Percentiles rank a stretch among this genome's conserved stretches.
Conservation (phyloP, 495 filamentous ascomycete genomes). For the Lentithecium fluviatile region DNA sequence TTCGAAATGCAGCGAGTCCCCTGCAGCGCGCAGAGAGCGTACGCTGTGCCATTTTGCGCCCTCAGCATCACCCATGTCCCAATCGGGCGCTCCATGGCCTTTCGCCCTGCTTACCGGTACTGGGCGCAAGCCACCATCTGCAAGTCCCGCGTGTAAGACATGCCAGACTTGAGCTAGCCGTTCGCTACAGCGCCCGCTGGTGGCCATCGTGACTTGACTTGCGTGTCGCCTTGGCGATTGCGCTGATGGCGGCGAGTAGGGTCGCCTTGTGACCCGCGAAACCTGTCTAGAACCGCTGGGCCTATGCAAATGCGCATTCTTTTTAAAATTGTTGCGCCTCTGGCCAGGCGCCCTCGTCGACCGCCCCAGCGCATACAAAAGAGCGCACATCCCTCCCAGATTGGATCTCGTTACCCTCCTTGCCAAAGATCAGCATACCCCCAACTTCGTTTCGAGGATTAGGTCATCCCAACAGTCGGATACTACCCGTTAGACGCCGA, state of each 20-base stretch:
- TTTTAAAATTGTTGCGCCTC: conserved; percentile 15
- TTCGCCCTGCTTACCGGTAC: not conserved
- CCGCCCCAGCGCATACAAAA: conserved; percentile 9
- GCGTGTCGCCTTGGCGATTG: conserved; percentile 22
- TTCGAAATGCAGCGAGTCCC: too few species aligned
- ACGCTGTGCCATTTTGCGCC: not conserved
- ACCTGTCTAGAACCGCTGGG: conserved; percentile 21
- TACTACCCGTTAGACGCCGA: conserved; percentile 24
- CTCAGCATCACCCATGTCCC: not conserved
- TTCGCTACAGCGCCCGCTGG: conserved; percentile 8
- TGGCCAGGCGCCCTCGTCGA: conserved; percentile 9
- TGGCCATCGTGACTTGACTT: conserved; percentile 6
- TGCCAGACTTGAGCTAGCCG: not conserved
- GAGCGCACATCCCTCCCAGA: conserved; percentile 9
- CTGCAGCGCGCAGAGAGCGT: not conserved
- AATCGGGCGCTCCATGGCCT: not conserved
- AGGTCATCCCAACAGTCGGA: conserved; percentile 3
- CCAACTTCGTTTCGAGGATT: not conserved
- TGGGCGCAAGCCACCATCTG: conserved; percentile 3
- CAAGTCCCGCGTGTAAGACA: conserved; percentile 10
- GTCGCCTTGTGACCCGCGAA: conserved; percentile 28
- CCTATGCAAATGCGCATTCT: conserved; percentile 18
- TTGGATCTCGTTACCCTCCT: conserved; percentile 9
- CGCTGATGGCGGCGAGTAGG: conserved; percentile 22
- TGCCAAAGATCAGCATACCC: conserved; percentile 13